Evolutionary conservation across 139 green algal genomes (phyloP).

Genomic region (Coelastrella sp.): DNA sequence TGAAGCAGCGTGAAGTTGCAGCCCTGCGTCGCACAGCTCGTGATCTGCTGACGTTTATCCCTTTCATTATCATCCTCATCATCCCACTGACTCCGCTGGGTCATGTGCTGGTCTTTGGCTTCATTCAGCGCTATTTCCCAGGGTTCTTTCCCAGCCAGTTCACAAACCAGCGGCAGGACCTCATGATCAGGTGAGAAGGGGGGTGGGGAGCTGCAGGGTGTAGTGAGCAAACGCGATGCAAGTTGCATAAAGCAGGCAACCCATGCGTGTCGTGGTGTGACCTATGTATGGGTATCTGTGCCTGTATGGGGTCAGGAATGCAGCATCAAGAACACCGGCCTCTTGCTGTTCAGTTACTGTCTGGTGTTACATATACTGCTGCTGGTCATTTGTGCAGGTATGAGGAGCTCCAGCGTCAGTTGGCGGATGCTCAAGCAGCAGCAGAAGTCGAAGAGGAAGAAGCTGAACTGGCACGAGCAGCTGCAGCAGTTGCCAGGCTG

Average conservation of each 20-base stretch:
- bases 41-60: conserved; percentile 95
- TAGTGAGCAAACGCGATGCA: too few species aligned
- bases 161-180: conserved; percentile 79
- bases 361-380: too few species aligned
- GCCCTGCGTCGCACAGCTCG: conserved; percentile 90
- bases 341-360: too few species aligned
- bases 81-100: conserved; percentile 95
- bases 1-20: conserved; percentile 56
- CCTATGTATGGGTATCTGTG: too few species aligned
- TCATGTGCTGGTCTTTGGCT: conserved; percentile 97
- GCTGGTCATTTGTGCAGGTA: conserved; percentile 82
- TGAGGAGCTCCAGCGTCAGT: conserved; percentile 81
- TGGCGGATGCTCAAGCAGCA: conserved; percentile 61
- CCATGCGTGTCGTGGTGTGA: too few species aligned
- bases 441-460: conserved; percentile 78
- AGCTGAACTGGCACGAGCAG: conserved; percentile 73
- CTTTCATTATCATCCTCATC: conserved; percentile 99
- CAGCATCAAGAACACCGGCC: too few species aligned
- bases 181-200: conserved; percentile 41
- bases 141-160: conserved; percentile 98
- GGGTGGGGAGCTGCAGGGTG: too few species aligned
- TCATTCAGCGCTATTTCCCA: conserved; percentile 98
- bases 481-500: conserved; percentile 71
- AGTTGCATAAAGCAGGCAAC: too few species aligned
- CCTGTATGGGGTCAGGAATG: too few species aligned